Base-by-base conservation (phyloP, 257 asterid genomes). In the Scutellaria galericulata region DNA sequence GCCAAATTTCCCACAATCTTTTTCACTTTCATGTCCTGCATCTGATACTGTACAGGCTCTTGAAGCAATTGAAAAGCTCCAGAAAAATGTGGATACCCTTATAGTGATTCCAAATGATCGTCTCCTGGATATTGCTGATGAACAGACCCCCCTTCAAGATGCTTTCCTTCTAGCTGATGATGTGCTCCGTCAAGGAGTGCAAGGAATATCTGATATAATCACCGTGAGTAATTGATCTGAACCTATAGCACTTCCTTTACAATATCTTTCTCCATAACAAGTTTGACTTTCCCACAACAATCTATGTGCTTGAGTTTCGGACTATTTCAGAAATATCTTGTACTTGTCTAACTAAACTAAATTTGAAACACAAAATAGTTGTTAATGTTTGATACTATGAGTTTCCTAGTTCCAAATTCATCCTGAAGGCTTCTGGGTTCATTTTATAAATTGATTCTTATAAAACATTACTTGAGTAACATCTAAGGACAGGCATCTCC, bases 111-210 rank as follows among this genome's bases (percentile, higher is more conserved):
- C 99, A 72, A 95, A 92, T 81, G 99, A 95, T 66, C 96, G 98
- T 66, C 86, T 95, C 63, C 82, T 95, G 66, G 99, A 86, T 81
- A 88, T 95, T 81, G 96, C 99, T 37, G 98, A 83, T 73, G 98
- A 88, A 79, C 96, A 92, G 71, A 92, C 97, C 46, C 87, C 96
- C 9, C 93, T 95, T 83, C 99, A 95, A 75, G 98, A 92, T 82
- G 99, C 99, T 77, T 95, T 95, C 82, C 96, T 92, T 83, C 86
- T 92, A 68, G 99, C 99, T 42, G 99, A 95, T 81, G 99, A 95
- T 71, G 99, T 95, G 56, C 85, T 95, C 69, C 96, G 96, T 54
- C 99, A 92, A 77, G 99, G 99, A 59, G 98, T 92, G 68, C 98
- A 95, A 83, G 99, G 99, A 78, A 92, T 95, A 76, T 88, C 99